Evolutionary conservation across 1,284 basidiomycete species (phyloP), one percentile per base, ranked within the genome.

Genomic region (Quambalaria eucalypti): DNA sequence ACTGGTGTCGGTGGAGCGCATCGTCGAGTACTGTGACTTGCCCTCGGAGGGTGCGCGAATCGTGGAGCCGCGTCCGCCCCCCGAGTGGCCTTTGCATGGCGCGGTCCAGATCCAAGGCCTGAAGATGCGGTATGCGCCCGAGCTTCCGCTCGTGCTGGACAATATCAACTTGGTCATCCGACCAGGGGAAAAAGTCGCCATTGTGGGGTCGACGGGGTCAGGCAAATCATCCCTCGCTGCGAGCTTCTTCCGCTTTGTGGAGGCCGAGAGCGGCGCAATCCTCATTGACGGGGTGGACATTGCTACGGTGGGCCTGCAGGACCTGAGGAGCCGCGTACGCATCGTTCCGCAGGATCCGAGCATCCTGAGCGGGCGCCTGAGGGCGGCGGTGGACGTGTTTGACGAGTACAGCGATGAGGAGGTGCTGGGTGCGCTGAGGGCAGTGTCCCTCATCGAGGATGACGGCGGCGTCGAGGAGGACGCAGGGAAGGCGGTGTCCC

Each of bases 151-250:
- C 1, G 80, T 81, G 1, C 74, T 82, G 12, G 76, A 78, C 49
- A 71, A 73, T 25, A 77, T 82, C 8, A 74, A 74, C 7, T 81
- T 82, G 62, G 73, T 65, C 5, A 78, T 82, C 36, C 72, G 78
- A 54, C 79, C 85, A 4, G 86, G 87, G 1, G 82, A 87, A 72
- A 87, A 88, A 76, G 83, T 93, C 54, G 93, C 90, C 23, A 85
- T 96, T 57, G 82, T 96, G 2, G 91, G 87, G 6, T 77, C 79
- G 14, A 81, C 80, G 0, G 80, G 79, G 29, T 74, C 68, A 19
- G 77, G 77, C 28, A 78, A 78, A 58, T 73, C 69, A 8, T 76
- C 76, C 12, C 52, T 71, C 19, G 62, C 63, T 4, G 48, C 57
- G 10, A 57, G 61, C 2, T 62, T 69, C 50, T 65, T 70, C 59